Evolutionary conservation across 768 basidiomycete species (phyloP), one percentile per base, ranked within the genome.

Genomic region (Hygrophorus pudorinus): DNA sequence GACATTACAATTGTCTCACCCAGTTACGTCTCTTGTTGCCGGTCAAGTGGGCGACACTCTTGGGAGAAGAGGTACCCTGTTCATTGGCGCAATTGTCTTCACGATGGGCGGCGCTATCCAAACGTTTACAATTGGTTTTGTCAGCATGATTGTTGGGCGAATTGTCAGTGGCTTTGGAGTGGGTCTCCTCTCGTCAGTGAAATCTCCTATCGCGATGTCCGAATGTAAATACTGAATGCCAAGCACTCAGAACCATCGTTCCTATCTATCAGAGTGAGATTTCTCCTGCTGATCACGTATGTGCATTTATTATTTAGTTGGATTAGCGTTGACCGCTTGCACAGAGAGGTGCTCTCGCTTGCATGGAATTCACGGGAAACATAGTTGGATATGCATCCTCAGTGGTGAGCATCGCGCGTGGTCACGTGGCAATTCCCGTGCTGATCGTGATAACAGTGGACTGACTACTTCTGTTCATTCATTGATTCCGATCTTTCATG

Each of bases 211-310:
- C 28, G 24, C 21, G 2, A 33, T 40, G 42, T 33, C n/a, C n/a
- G 12, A 24, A 36, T 41, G 40, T 5, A 51, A 30, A 18, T 10
- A n/a, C 12, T n/a, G 20, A 39, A 12, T 5, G 21, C 14, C 20
- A 39, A 9, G 29, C 35, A 24, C 31, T 20, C 52, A 91, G 89
- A 34, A 92, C 89, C n/a, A 91, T 92, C 48, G 89, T 92, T 21
- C 90, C 89, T 11, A 90, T 92, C 46, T 93, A 91, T 61, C 88
- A 96, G 67, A 90, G 87, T 53, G 93, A 97, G 68, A 90, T 96
- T 38, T 92, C 89, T 3, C 92, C 93, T 24, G 87, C 93, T 2
- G 73, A 85, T 53, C 88, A 93, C 65, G 89, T 86, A 51, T 17
- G 78, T 56, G 30, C 24, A 10, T 14, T 32, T 14, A 53, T 32